phyloP scores from a whole-genome alignment of 768 basidiomycete genomes.

The Nevesoporus exiguus region DNA sequence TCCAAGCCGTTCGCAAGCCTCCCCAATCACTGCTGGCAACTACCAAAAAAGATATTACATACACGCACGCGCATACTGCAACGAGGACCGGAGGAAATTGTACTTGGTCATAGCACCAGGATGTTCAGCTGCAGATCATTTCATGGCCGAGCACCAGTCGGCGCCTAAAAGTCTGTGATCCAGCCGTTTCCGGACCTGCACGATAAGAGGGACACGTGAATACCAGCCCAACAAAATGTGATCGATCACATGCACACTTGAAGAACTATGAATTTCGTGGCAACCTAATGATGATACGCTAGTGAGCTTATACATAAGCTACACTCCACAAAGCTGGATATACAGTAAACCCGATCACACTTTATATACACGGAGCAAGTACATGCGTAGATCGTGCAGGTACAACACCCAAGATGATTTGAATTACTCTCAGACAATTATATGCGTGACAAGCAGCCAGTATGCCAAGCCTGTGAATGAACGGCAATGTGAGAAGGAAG shows the following conservation, averaged over 20 bases:
- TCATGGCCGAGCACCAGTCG: slow-evolving; percentile 36
- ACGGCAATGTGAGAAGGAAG: slow-evolving; percentile 9
- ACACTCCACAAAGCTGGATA: slow-evolving; percentile 8
- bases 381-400: slow-evolving; percentile 6
- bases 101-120: slow-evolving; percentile 23
- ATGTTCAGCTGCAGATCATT: slow-evolving; percentile 28
- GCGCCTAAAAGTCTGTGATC: slow-evolving; percentile 30
- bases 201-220: slow-evolving; percentile 17
- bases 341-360: slow-evolving; percentile 29
- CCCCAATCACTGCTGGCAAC: slow-evolving; percentile 25
- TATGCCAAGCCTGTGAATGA: slow-evolving; percentile 29
- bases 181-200: slow-evolving; percentile 35
- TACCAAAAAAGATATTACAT: slow-evolving; percentile 24
- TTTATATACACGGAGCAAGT: not conserved
- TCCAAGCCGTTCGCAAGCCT: slow-evolving; percentile 18
- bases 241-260: slow-evolving; percentile 21
- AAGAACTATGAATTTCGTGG: slow-evolving; percentile 37
- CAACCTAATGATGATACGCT: slow-evolving; percentile 27
- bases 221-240: slow-evolving; percentile 16
- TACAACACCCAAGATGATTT: slow-evolving; percentile 29
- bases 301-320: slow-evolving; percentile 11
- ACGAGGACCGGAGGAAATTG: slow-evolving; percentile 15
- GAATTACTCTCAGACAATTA: slow-evolving; percentile 25
- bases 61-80: slow-evolving; percentile 17
- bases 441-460: slow-evolving; percentile 30